These are phyloP conservation scores for Arabidopsis suecica DNA, from an alignment of 345 rosid genomes.

Conservation along the genomic window DNA sequence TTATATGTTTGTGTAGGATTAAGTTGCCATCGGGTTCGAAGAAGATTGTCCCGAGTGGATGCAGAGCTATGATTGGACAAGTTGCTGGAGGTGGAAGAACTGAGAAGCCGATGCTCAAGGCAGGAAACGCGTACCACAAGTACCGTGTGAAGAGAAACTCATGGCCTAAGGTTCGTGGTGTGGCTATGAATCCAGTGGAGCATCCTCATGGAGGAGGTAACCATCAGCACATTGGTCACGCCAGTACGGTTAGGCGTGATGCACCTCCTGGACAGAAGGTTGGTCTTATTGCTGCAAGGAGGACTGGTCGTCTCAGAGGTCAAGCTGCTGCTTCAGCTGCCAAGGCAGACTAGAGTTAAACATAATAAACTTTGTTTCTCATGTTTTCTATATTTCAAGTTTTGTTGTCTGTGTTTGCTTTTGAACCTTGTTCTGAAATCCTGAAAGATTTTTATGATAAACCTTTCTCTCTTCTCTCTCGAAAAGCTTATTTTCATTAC, in stretches of 20 bases:
- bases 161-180: conserved; percentile 90
- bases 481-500: not conserved
- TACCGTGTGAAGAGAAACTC: conserved; percentile 76
- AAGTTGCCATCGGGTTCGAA: conserved; percentile 83
- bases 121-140: conserved; percentile 81
- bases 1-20: conserved; percentile 45
- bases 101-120: conserved; percentile 77
- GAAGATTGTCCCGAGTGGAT: conserved; percentile 73
- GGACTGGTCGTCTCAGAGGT: conserved; percentile 80
- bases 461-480: not conserved
- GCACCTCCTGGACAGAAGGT: conserved; percentile 83
- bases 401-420: conserved; percentile 27
- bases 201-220: conserved; percentile 90
- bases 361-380: conserved; percentile 9
- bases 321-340: conserved; percentile 77
- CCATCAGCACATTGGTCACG: conserved; percentile 82
- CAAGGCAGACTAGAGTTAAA: conserved; percentile 58
- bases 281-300: conserved; percentile 80
- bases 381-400: conserved; percentile 9
- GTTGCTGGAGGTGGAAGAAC: conserved; percentile 87
- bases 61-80: conserved; percentile 80
- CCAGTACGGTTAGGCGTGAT: conserved; percentile 71
- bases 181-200: conserved; percentile 87
- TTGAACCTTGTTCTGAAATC: conserved; percentile 28
- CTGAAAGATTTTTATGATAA: conserved; percentile 6